Conservation (phyloP, 495 filamentous ascomycete species). For the Rostrohypoxylon terebratum region DNA sequence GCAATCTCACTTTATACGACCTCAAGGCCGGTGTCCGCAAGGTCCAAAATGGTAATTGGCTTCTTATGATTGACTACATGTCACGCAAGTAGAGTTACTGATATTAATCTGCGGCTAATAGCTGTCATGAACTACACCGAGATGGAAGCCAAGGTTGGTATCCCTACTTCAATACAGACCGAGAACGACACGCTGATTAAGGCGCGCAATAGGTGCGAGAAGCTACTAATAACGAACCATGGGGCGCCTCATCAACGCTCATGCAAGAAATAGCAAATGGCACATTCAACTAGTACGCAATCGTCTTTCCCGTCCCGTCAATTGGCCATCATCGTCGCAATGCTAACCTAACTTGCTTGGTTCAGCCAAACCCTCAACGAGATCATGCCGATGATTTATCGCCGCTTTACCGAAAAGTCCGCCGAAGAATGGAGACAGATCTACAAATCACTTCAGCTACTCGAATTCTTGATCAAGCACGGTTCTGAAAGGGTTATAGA, state of each 20-base stretch:
- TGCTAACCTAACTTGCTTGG: constrained; percentile 17
- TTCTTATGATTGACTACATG: background rate
- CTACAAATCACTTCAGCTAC: constrained; percentile 95
- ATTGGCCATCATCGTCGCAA: background rate
- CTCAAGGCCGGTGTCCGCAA: constrained; percentile 97
- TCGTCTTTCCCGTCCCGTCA: background rate
- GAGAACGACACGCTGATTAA: constrained; percentile 24
- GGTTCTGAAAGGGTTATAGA: constrained; percentile 98
- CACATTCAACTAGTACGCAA: constrained; percentile 93
- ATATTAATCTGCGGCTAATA: constrained; percentile 55
- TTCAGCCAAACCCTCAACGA: constrained; percentile 93
- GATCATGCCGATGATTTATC: constrained; percentile 99
- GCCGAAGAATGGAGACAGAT: constrained; percentile 99
- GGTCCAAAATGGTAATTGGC: constrained; percentile 92
- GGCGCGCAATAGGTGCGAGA: constrained; percentile 77
- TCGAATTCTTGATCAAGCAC: constrained; percentile 98
- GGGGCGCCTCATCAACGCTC: constrained; percentile 89
- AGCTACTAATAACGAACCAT: constrained; percentile 97
- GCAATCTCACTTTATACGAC: constrained; percentile 96
- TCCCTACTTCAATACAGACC: background rate
- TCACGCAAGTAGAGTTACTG: constrained; percentile 29
- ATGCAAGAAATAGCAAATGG: constrained; percentile 98
- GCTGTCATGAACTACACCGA: constrained; percentile 99
- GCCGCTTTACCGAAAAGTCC: constrained; percentile 97
- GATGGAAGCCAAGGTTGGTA: constrained; percentile 94